Base-by-base conservation (phyloP, 2,329 filamentous ascomycete species). In the Dactylellina parvicollis region DNA sequence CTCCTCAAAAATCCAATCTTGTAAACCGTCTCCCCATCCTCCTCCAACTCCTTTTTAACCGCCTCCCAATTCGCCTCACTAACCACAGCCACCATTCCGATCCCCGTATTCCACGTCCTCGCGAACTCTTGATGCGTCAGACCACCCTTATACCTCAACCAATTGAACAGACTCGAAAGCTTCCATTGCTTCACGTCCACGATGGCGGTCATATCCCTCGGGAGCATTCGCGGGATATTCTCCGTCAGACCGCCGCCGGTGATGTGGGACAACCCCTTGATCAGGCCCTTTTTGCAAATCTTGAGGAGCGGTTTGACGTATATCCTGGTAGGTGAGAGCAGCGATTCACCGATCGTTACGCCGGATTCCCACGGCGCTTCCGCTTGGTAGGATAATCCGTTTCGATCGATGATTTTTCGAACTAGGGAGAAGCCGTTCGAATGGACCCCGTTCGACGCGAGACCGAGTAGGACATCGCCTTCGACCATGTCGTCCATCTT, bases 371-470 rank as follows among this genome's bases (percentile, higher is more conserved):
- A 99, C 1, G 95, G 95, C 1, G 90, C 89, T 0, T 85, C 80
- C 76, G 90, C 88, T 10, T 86, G 84, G 83, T 93, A 97, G 44
- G 83, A 83, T 3, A 98, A 83, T 2, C 88, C 88, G 34, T 89
- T 86, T 70, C 86, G 85, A 77, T 92, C 88, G 75, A 98, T 85
- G 78, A 98, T 93, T 79, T 92, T 91, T 74, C 95, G 90, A 32
- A 98, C 90, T n/a, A 99, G 89, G 0, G 93, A 97, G 84, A 96
- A 99, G 52, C 95, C 95, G 81, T 99, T 99, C 32, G 93, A 97
- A 84, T 99, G 95, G 1, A 94, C 87, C 30, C 95, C 95, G 66
- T 87, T 91, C 22, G 92, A 97, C 9, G 87, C 89, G 9, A 99
- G 85, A 20, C 92, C 95, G 3, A 99, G 84, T 1, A 99, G 86